These are phyloP conservation scores for Fusarium nematophilum DNA, from an alignment of 2,329 filamentous ascomycete species.

Conservation along the genomic window DNA sequence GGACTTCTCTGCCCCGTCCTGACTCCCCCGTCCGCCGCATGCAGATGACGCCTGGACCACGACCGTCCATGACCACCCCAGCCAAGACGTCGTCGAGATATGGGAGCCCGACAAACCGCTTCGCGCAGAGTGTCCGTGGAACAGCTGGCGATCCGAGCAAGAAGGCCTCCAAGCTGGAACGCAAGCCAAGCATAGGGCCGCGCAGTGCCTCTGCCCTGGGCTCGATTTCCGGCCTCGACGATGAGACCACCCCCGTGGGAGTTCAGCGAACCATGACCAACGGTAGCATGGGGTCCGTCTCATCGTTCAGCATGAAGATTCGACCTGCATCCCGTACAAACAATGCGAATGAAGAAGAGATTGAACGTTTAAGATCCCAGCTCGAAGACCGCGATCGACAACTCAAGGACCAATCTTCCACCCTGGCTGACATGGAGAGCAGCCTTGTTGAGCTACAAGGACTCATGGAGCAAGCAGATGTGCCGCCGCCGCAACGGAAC, in stretches of 20 bases:
- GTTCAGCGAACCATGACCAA: slow-evolving; percentile 65
- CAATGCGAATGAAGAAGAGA: slow-evolving; percentile 72
- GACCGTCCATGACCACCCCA: slow-evolving; percentile 68
- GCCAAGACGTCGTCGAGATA: slow-evolving; percentile 48
- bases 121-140: slow-evolving; percentile 72
- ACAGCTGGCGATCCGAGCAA: slow-evolving; percentile 72
- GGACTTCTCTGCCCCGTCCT: slow-evolving; percentile 85
- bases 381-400: slow-evolving; percentile 88
- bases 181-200: slow-evolving; percentile 63
- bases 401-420: slow-evolving; percentile 86
- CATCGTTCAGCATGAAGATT: slow-evolving; percentile 64
- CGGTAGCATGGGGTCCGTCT: slow-evolving; percentile 64
- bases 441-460: slow-evolving; percentile 81
- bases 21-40: slow-evolving; percentile 84
- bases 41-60: slow-evolving; percentile 69
- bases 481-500: slow-evolving; percentile 54
- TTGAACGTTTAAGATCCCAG: slow-evolving; percentile 77
- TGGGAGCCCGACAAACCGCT: slow-evolving; percentile 64
- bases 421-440: slow-evolving; percentile 88
- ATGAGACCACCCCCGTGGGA: slow-evolving; percentile 66
- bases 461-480: slow-evolving; percentile 71
- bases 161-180: slow-evolving; percentile 58
- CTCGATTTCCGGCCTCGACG: slow-evolving; percentile 63
- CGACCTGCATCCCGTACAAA: slow-evolving; percentile 66
- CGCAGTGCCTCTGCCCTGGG: slow-evolving; percentile 72